Evolutionary conservation across 2,329 filamentous ascomycete genomes (phyloP).

Genomic region (Raffaelea albimanens): DNA sequence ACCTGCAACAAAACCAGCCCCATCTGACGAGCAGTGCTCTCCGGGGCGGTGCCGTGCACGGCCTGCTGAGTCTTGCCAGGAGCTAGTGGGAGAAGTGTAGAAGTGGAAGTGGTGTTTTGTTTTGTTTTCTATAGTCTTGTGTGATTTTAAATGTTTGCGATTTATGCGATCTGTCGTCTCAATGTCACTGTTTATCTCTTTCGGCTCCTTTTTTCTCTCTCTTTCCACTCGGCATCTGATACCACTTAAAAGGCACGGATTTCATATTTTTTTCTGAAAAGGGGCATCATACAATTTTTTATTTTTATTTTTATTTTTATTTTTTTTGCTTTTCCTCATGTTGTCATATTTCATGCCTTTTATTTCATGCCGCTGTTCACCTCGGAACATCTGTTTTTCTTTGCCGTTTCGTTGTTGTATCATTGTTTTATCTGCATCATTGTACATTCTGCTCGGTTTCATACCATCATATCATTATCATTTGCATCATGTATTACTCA

Average conservation of each 20-base stretch:
- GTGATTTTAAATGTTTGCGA: not conserved
- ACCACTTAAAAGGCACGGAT: too few species aligned
- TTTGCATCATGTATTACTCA: too few species aligned
- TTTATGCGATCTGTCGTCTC: not conserved
- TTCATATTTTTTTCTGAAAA: not conserved
- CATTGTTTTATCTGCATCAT: too few species aligned
- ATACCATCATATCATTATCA: too few species aligned
- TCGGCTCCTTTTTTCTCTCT: not conserved
- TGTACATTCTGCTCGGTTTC: too few species aligned
- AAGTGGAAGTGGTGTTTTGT: not conserved
- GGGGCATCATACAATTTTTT: not conserved
- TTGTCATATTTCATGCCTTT: too few species aligned
- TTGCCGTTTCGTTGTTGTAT: too few species aligned
- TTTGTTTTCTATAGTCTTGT: not conserved
- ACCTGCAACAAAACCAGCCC: too few species aligned
- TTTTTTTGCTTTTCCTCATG: too few species aligned
- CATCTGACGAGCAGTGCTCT: constrained; percentile 14
- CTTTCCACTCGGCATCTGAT: not conserved
- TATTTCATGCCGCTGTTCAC: too few species aligned
- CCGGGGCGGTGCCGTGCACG: constrained; percentile 40
- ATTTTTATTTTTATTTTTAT: not conserved
- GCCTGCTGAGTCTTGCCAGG: constrained; percentile 31
- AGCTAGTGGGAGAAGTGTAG: too few species aligned
- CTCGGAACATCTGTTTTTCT: too few species aligned
- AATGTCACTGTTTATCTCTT: not conserved